A percentile compares a stretch with the other conserved stretches of the same genome.
Conservation (phyloP, 768 basidiomycete species). For the Lentinus tigrinus region DNA sequence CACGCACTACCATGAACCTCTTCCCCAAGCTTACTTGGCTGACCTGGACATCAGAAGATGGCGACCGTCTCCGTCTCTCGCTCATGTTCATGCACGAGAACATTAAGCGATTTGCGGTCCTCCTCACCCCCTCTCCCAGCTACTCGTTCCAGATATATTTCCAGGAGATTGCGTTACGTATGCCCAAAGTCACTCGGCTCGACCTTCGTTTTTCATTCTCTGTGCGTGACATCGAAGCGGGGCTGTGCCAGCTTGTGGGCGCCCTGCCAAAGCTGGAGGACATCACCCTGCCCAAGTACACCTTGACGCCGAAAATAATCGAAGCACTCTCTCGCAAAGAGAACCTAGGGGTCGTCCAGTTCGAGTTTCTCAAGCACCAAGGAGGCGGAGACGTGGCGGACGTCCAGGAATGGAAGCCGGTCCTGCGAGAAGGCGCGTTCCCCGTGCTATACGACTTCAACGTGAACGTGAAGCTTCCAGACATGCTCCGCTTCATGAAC, state of each 20-base stretch:
- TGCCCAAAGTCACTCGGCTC: slow-evolving; percentile 49
- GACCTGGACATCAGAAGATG: slow-evolving; percentile 40
- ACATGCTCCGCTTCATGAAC: slow-evolving; percentile 46
- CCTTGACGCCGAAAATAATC: slow-evolving; percentile 45
- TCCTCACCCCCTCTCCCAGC: slow-evolving; percentile 33
- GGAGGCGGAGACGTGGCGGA: slow-evolving; percentile 48
- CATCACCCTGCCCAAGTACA: slow-evolving; percentile 52
- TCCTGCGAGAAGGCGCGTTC: slow-evolving; percentile 48
- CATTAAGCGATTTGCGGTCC: slow-evolving; percentile 39
- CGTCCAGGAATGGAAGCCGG: slow-evolving; percentile 43
- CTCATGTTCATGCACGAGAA: slow-evolving; percentile 60
- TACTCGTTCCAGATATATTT: slow-evolving; percentile 30
- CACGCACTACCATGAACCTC: slow-evolving; percentile 50
- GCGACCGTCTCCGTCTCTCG: slow-evolving; percentile 33
- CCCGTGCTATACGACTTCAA: slow-evolving; percentile 53
- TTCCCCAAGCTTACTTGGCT: slow-evolving; percentile 55
- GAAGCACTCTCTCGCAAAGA: slow-evolving; percentile 44
- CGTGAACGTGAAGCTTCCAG: slow-evolving; percentile 42
- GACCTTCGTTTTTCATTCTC: slow-evolving; percentile 45
- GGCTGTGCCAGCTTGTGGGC: slow-evolving; percentile 38
- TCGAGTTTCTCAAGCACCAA: slow-evolving; percentile 48
- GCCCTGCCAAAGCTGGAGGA: slow-evolving; percentile 44
- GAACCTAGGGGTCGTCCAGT: slow-evolving; percentile 49
- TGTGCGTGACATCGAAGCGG: slow-evolving; percentile 40
- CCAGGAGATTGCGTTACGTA: slow-evolving; percentile 44